A percentile compares a stretch with the other conserved stretches of the same genome.
These are phyloP conservation scores for Torulaspora indica DNA, from an alignment of 805 yeast genomes.

Conservation along the genomic window DNA sequence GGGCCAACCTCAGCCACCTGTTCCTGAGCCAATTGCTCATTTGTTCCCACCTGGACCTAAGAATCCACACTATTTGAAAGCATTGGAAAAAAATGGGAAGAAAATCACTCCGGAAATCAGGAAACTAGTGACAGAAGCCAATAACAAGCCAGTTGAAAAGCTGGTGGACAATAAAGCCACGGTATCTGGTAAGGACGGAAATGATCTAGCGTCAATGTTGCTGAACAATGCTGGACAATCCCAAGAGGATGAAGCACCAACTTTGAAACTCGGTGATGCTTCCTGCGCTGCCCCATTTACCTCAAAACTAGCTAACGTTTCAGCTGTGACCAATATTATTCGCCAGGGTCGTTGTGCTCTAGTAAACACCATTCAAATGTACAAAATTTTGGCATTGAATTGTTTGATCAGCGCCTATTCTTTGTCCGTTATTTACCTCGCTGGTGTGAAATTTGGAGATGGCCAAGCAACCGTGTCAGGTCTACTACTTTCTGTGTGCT, in stretches of 20 bases:
- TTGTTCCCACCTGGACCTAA: constrained; percentile 91
- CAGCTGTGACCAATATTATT: constrained; percentile 86
- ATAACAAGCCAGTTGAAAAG: constrained; percentile 37
- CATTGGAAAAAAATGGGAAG: constrained; percentile 80
- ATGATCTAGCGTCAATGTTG: constrained; percentile 44
- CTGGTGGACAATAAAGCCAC: constrained; percentile 39
- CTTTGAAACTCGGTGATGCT: constrained; percentile 93
- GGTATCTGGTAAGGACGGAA: constrained; percentile 55
- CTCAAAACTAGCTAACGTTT: constrained; percentile 85
- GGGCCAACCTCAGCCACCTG: constrained; percentile 79
- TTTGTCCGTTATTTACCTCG: constrained; percentile 84
- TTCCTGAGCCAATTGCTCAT: constrained; percentile 86
- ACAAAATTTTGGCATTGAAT: constrained; percentile 92
- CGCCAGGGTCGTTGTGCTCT: constrained; percentile 98
- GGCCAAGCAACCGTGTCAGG: constrained; percentile 98
- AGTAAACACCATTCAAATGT: constrained; percentile 97
- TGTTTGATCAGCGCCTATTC: constrained; percentile 97
- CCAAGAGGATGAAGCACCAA: constrained; percentile 78
- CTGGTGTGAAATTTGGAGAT: constrained; percentile 98
- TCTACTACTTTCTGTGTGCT: constrained; percentile 83
- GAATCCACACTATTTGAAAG: constrained; percentile 82
- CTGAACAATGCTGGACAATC: constrained; percentile 28
- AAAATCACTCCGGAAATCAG: constrained; percentile 69
- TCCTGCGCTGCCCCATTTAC: constrained; percentile 99
- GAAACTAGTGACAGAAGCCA: constrained; percentile 52